Conservation (phyloP, 768 basidiomycete species). For the Boletus sp. region DNA sequence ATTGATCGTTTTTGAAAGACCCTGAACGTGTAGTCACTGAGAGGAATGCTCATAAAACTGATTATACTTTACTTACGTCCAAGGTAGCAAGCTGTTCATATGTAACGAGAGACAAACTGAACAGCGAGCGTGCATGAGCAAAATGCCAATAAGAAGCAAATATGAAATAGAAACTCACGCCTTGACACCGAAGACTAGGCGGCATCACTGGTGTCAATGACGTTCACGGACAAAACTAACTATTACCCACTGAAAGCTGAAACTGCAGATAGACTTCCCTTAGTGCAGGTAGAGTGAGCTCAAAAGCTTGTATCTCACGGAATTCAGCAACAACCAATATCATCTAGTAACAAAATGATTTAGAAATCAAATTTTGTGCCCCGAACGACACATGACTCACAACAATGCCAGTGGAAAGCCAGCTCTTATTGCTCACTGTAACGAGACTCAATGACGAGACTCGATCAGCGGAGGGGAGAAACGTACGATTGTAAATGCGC, state of each 20-base stretch:
- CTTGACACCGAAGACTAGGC: slow-evolving; percentile 34
- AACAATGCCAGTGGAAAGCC: slow-evolving; percentile 32
- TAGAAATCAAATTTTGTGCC: background rate
- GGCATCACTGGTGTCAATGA: background rate
- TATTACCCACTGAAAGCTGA: slow-evolving; percentile 32
- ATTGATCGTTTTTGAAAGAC: no score
- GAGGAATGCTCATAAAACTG: no score
- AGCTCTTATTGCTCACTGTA: slow-evolving; percentile 49
- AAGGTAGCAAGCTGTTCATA: no score
- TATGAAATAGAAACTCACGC: slow-evolving; percentile 29
- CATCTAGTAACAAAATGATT: slow-evolving; percentile 3
- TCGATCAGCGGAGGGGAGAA: background rate
- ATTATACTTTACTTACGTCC: no score
- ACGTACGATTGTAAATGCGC: slow-evolving; percentile 48
- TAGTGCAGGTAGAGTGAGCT: background rate
- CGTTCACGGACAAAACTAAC: background rate
- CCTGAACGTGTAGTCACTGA: no score
- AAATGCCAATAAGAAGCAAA: background rate
- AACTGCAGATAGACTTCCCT: slow-evolving; percentile 14
- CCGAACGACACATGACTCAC: slow-evolving; percentile 9
- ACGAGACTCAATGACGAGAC: background rate
- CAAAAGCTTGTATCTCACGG: slow-evolving; percentile 4
- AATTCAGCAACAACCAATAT: slow-evolving; percentile 41
- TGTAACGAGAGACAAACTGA: no score
- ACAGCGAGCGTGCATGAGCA: slow-evolving; percentile 16